Evolutionary conservation across 305 asterid genomes (phyloP).

Genomic region (Withania somnifera): DNA sequence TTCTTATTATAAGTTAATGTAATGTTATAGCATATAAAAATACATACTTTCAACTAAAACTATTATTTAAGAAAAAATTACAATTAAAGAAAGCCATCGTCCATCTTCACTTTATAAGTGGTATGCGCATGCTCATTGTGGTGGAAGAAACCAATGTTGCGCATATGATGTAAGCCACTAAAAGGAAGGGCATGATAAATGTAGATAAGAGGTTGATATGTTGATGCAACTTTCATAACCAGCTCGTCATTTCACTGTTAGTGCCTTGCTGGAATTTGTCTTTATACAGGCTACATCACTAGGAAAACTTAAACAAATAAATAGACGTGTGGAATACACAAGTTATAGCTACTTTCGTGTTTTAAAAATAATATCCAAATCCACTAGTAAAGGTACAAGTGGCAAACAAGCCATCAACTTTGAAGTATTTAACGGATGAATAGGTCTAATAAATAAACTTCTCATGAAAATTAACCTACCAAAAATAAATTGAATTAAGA

Average conservation of each 20-base stretch:
- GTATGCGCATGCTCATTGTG: neutral
- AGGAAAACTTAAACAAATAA: neutral
- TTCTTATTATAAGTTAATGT: too few relatives aligned
- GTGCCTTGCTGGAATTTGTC: neutral
- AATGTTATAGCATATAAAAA: too few relatives aligned
- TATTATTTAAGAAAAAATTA: too few relatives aligned
- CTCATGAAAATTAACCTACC: too few relatives aligned
- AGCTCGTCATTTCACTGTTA: constrained; percentile 14
- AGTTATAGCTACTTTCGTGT: neutral
- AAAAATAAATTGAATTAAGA: too few relatives aligned
- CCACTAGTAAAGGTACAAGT: neutral
- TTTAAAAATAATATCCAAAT: neutral
- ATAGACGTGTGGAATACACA: neutral
- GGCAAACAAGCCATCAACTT: too few relatives aligned
- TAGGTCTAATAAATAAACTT: too few relatives aligned
- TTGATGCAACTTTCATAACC: constrained; percentile 17
- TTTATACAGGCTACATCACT: too few relatives aligned
- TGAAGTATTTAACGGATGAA: too few relatives aligned
- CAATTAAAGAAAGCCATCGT: too few relatives aligned
- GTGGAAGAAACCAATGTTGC: constrained; percentile 15
- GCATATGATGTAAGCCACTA: constrained; percentile 52
- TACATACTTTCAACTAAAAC: too few relatives aligned
- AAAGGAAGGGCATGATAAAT: constrained; percentile 12
- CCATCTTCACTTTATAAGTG: neutral
- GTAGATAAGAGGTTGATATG: constrained; percentile 54